These are phyloP conservation scores for Xylaria grammica DNA, from an alignment of 495 filamentous ascomycete species.

Conservation along the genomic window DNA sequence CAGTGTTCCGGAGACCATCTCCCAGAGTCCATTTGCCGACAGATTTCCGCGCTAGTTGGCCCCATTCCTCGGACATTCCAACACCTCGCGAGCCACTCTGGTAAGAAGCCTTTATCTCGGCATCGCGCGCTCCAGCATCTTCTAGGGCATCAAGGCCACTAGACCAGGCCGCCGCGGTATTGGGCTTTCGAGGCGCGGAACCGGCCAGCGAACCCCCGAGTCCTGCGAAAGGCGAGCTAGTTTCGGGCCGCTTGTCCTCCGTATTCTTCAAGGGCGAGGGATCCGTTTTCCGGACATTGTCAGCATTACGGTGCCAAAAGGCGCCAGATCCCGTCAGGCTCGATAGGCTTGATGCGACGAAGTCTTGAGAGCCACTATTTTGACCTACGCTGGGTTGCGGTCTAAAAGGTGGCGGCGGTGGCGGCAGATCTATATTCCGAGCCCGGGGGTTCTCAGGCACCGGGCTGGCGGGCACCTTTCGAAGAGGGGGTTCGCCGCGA, in stretches of 20 bases:
- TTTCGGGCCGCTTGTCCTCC: neutral
- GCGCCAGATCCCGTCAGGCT: neutral
- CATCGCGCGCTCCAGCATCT: neutral
- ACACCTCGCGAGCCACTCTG: neutral
- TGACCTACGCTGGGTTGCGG: neutral
- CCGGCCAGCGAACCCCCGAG: neutral
- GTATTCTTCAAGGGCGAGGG: neutral
- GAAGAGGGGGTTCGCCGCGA: neutral
- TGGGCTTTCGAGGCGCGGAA: neutral
- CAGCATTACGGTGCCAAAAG: neutral
- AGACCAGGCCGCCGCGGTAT: neutral
- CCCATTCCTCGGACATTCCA: conserved; percentile 17
- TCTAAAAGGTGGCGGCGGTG: neutral
- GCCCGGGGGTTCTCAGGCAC: neutral
- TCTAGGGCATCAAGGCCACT: conserved; percentile 10
- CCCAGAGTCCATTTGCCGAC: neutral
- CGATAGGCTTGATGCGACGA: neutral
- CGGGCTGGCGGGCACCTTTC: neutral
- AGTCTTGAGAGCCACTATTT: neutral
- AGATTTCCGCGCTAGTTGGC: conserved; percentile 12
- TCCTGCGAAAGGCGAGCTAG: neutral
- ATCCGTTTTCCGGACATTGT: neutral
- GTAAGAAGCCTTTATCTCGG: neutral
- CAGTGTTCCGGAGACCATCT: neutral
- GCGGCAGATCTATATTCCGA: neutral